Conservation (phyloP, 257 asterid genomes). For the Solanum ossicruentum region DNA sequence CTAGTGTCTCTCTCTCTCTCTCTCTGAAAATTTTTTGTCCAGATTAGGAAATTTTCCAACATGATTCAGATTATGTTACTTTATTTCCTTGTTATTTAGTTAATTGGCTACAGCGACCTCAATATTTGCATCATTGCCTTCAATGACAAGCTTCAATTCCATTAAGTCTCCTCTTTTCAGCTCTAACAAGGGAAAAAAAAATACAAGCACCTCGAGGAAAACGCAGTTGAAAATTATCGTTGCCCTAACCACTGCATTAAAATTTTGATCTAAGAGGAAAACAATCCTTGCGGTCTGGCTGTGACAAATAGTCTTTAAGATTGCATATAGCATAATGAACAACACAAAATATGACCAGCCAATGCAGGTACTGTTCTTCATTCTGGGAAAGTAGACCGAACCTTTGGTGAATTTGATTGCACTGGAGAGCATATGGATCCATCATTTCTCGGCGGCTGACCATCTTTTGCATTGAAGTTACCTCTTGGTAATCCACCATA, state of each 20-base stretch:
- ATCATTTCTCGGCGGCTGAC: slow-evolving; percentile 87
- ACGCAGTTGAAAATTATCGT: neutral
- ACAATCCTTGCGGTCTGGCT: neutral
- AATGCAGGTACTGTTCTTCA: neutral
- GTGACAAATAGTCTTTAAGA: neutral
- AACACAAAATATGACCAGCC: neutral
- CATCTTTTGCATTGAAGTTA: slow-evolving; percentile 70
- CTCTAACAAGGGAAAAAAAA: neutral
- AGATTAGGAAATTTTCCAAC: neutral
- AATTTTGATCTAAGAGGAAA: neutral
- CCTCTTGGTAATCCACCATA: slow-evolving; percentile 88
- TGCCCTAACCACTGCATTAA: neutral
- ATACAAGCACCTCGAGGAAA: neutral
- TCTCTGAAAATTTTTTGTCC: neutral
- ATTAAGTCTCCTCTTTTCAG: neutral
- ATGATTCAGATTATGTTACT: neutral
- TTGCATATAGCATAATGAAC: neutral
- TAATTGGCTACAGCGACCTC: neutral
- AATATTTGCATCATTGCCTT: neutral
- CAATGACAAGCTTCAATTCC: neutral
- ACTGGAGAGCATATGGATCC: slow-evolving; percentile 92
- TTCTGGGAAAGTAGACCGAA: slow-evolving; percentile 3
- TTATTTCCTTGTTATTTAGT: neutral
- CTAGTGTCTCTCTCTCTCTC: neutral
- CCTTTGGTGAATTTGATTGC: slow-evolving; percentile 97